These are phyloP conservation scores for Taiozyma onychis DNA, from an alignment of 1,139 yeast species.

Conservation along the genomic window DNA sequence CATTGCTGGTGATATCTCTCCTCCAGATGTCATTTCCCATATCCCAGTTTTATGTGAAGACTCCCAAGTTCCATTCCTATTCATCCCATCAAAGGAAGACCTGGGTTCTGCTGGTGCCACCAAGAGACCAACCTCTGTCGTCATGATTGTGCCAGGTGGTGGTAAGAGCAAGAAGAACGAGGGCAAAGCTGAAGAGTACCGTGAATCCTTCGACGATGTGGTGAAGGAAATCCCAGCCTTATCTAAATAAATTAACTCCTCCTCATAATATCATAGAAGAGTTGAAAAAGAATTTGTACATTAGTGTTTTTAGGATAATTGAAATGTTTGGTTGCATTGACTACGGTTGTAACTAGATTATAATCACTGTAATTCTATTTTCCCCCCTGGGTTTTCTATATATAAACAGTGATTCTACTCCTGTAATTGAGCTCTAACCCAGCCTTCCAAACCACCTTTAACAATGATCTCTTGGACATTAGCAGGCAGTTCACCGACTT, in stretches of 20 bases:
- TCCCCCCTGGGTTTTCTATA: too few relatives aligned
- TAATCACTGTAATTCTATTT: too few relatives aligned
- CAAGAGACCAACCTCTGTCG: slow-evolving; percentile 97
- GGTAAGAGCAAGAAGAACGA: slow-evolving; percentile 81
- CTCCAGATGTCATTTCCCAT: slow-evolving; percentile 95
- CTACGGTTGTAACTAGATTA: slow-evolving; percentile 33
- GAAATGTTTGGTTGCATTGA: not conserved
- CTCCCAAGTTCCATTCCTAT: slow-evolving; percentile 79
- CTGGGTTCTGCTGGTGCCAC: slow-evolving; percentile 99
- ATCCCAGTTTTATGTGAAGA: slow-evolving; percentile 98
- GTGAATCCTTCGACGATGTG: slow-evolving; percentile 87
- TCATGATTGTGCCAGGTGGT: slow-evolving; percentile 96
- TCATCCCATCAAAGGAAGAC: slow-evolving; percentile 96
- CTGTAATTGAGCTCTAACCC: slow-evolving; percentile 80
- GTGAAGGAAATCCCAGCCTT: slow-evolving; percentile 69
- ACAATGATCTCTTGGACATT: slow-evolving; percentile 95
- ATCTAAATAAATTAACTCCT: slow-evolving; percentile 1
- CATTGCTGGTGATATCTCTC: slow-evolving; percentile 97
- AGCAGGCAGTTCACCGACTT: slow-evolving; percentile 93
- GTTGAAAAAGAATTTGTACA: slow-evolving; percentile 1
- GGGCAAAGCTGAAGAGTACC: slow-evolving; percentile 79
- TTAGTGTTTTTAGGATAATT: not conserved
- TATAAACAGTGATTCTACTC: not conserved
- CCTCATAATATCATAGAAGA: not conserved
- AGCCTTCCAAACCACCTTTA: slow-evolving; percentile 96